Percentiles rank a stretch among this genome's conserved stretches.
Conservation (phyloP, 495 filamentous ascomycete genomes). For the Neurospora cerealis region DNA sequence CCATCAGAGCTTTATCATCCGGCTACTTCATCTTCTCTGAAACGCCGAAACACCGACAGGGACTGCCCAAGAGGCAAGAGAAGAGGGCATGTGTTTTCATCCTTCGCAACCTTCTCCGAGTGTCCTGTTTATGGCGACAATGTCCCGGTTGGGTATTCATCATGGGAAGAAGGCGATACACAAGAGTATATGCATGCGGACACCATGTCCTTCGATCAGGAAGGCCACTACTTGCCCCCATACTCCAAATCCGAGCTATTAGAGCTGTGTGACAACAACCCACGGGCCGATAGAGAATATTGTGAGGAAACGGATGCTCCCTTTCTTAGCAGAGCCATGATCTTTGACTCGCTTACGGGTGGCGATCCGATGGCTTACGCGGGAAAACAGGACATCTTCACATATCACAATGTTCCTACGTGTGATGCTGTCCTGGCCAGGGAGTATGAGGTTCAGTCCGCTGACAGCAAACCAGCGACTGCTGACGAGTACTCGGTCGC, state of each 20-base stretch:
- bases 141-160: neutral
- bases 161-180: neutral
- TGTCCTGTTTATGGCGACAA: neutral
- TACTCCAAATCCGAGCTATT: neutral
- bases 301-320: neutral
- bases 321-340: neutral
- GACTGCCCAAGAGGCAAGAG: neutral
- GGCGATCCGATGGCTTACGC: neutral
- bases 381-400: neutral
- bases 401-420: neutral
- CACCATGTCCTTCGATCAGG: neutral
- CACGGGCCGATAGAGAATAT: neutral
- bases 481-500: slow-evolving; percentile 1
- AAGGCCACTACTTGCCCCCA: neutral
- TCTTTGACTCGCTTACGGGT: neutral
- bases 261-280: neutral
- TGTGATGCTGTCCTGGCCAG: neutral
- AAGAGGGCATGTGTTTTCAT: neutral
- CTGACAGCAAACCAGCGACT: neutral
- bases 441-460: neutral
- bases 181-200: neutral
- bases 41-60: neutral
- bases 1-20: neutral
- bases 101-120: neutral
- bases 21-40: neutral